A percentile compares a stretch with the other conserved stretches of the same genome.
Conservation (phyloP, 2,329 filamentous ascomycete species). For the Colletotrichum tropicale region DNA sequence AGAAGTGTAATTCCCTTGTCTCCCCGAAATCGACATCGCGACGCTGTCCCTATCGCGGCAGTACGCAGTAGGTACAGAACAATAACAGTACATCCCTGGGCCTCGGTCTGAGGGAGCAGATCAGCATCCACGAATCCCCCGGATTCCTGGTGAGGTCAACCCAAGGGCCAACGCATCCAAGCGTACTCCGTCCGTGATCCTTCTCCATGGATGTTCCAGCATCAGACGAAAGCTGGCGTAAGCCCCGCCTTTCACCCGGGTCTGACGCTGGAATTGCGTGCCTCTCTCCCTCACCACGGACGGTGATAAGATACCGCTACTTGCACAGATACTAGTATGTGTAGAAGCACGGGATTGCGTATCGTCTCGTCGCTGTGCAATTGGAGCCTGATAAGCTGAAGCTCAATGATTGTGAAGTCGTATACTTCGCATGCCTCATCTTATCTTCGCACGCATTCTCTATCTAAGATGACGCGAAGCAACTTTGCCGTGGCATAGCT, state of each 20-base stretch:
- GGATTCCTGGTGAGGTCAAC: background rate
- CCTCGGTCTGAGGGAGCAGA: background rate
- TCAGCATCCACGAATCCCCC: background rate
- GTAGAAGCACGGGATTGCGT: background rate
- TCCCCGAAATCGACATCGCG: background rate
- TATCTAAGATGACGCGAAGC: background rate
- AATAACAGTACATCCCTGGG: background rate
- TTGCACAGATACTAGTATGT: background rate
- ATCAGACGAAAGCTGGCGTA: background rate
- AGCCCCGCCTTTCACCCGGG: background rate
- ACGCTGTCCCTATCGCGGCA: background rate
- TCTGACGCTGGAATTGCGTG: background rate
- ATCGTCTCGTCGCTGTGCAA: background rate
- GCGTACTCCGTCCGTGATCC: background rate
- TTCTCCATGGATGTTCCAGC: background rate
- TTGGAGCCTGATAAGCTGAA: background rate
- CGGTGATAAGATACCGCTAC: background rate
- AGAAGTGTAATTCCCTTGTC: background rate
- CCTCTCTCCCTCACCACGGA: background rate
- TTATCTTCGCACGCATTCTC: background rate
- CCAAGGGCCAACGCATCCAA: background rate
- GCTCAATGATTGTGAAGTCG: background rate
- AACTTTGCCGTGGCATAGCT: background rate
- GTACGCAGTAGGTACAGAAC: background rate
- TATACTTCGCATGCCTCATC: background rate